These are phyloP conservation scores for Castanopsis chinensis DNA, from an alignment of 306 rosid genomes.

Conservation along the genomic window DNA sequence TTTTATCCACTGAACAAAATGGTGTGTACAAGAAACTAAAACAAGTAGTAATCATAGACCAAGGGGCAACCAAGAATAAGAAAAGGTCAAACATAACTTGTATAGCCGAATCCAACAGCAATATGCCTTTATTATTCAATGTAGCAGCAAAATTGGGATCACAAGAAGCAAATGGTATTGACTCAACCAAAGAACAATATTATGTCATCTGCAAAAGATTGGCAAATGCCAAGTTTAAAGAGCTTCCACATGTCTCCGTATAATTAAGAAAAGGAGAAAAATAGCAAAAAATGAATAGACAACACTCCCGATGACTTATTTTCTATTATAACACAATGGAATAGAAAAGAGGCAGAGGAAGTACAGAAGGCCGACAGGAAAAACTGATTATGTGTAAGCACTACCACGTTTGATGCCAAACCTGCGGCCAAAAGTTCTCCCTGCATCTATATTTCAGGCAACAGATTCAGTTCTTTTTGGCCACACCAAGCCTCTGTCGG, in stretches of 20 bases:
- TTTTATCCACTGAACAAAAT: too few relatives aligned
- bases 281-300: background rate
- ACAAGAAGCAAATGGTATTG: background rate
- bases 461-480: constrained; percentile 23
- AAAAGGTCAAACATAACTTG: background rate
- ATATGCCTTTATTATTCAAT: background rate
- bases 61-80: background rate
- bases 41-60: background rate
- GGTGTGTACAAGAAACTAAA: background rate
- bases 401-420: background rate
- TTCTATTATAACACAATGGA: background rate
- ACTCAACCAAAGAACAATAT: background rate
- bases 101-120: background rate
- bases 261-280: background rate
- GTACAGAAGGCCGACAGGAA: background rate
- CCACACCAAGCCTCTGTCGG: constrained; percentile 64
- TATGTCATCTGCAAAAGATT: background rate
- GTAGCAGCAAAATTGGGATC: background rate
- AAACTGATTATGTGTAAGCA: background rate
- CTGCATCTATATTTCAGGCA: constrained; percentile 6
- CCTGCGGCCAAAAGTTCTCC: background rate
- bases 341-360: background rate
- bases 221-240: background rate
- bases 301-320: background rate
- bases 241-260: background rate